These are phyloP conservation scores for Tetracladium setigerum DNA, from an alignment of 495 filamentous ascomycete genomes.

Conservation along the genomic window DNA sequence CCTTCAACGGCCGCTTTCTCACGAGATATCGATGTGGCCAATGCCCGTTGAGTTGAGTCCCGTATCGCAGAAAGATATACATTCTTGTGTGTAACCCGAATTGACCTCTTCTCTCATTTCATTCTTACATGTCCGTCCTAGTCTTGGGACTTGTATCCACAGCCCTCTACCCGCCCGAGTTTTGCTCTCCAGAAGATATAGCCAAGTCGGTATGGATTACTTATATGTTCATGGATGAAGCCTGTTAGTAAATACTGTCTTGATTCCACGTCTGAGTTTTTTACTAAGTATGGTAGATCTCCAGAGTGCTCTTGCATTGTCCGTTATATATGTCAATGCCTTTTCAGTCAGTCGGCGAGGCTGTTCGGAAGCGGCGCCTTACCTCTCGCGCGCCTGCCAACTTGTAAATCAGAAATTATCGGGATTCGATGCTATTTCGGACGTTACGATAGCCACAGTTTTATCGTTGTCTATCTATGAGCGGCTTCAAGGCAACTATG, in stretches of 20 bases:
- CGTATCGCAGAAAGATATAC: too few species aligned
- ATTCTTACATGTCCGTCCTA: too few species aligned
- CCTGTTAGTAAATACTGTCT: constrained; percentile 5
- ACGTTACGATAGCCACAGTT: constrained; percentile 10
- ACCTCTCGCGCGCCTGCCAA: constrained; percentile 9
- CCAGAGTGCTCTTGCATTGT: constrained; percentile 12
- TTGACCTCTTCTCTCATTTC: too few species aligned
- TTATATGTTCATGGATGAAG: constrained; percentile 16
- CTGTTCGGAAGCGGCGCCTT: constrained; percentile 6
- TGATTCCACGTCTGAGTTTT: not conserved
- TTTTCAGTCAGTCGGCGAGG: constrained; percentile 1
- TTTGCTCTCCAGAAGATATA: too few species aligned
- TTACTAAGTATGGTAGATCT: constrained; percentile 4
- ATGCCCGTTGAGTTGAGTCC: too few species aligned
- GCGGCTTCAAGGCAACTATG: constrained; percentile 7
- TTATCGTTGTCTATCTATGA: constrained; percentile 7
- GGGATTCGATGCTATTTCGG: constrained; percentile 3
- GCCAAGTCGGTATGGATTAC: constrained; percentile 5
- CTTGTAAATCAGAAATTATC: constrained; percentile 13
- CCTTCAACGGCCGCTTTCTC: too few species aligned
- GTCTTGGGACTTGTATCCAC: too few species aligned
- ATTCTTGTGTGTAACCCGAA: too few species aligned
- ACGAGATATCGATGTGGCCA: too few species aligned
- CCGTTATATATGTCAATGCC: not conserved
- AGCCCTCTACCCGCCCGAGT: too few species aligned